Evolutionary conservation across 495 filamentous ascomycete species (phyloP).

Genomic region (Articulospora tetracladia): DNA sequence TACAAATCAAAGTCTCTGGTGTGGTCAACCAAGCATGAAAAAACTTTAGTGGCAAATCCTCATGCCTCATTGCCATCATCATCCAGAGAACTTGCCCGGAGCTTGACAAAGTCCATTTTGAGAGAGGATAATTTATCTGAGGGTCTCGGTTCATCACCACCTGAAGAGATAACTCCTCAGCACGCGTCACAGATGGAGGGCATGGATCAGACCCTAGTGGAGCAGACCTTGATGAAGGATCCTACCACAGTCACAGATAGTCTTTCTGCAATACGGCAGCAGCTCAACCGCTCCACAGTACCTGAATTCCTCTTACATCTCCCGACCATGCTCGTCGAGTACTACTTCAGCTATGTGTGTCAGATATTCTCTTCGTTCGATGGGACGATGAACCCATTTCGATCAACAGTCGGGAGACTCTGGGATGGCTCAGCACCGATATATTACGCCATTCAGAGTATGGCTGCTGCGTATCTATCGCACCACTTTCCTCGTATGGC

Average conservation of each 20-base stretch:
- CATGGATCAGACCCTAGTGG: neutral
- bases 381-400: slow-evolving; percentile 54
- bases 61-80: slow-evolving; percentile 7
- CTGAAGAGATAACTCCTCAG: neutral
- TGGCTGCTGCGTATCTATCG: slow-evolving; percentile 56
- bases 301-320: slow-evolving; percentile 40
- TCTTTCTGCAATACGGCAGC: slow-evolving; percentile 29
- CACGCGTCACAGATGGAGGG: neutral
- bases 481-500: slow-evolving; percentile 53
- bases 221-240: neutral
- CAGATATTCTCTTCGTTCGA: slow-evolving; percentile 56
- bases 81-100: slow-evolving; percentile 1
- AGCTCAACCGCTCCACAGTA: slow-evolving; percentile 27
- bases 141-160: slow-evolving; percentile 14
- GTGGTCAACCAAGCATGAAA: slow-evolving; percentile 52
- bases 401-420: slow-evolving; percentile 49
- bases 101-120: neutral
- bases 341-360: slow-evolving; percentile 58
- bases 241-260: slow-evolving; percentile 15
- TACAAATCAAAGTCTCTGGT: slow-evolving; percentile 45
- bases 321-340: slow-evolving; percentile 52
- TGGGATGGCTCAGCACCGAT: slow-evolving; percentile 54
- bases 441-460: slow-evolving; percentile 57
- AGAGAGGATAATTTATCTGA: slow-evolving; percentile 7
- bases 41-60: slow-evolving; percentile 8